Base-by-base conservation (phyloP, 495 filamentous ascomycete genomes). In the Amniculicola lignicola region DNA sequence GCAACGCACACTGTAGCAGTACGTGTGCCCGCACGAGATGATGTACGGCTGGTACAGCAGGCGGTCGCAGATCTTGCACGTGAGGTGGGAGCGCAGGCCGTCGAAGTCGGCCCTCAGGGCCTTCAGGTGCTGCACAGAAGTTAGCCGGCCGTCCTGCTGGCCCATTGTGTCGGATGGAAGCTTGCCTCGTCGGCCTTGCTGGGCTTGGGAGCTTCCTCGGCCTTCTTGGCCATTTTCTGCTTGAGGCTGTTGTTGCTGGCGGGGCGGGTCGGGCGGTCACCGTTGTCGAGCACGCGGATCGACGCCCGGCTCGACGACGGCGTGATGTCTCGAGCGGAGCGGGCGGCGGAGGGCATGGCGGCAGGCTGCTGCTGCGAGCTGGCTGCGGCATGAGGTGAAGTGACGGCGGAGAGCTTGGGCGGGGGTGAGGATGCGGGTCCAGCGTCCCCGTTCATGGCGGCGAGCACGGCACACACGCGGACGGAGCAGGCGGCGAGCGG, bases 21-120 rank as follows among this genome's bases (percentile, higher is more conserved):
- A 89, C 3, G 85, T 86, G 69, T 89, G 85, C 0, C 85, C 85
- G 60, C 85, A 89, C 35, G 79, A 77, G 35, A 86, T 77, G 16
- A 78, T 84, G 67, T 83, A 89, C 6, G 85, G 85, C 61, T 89
- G 85, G 70, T 86, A 88, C 11, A 89, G 72, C 25, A 85, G 77
- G 18, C 81, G 75, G 31, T 84, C 77, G 57, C 85, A 89, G 45
- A 89, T 83, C 45, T 83, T 82, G 68, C 85, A 89, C 44, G 80
- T 82, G 59, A 86, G 47, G 44, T 69, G 63, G 3, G 59, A 31
- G 35, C 69, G 65, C 18, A 73, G 63, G 43, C 54, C 53, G 50
- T 71, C 70, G 23, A 76, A 62, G 38, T 77, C 74, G 19, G 53
- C 51, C 41, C 70, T 70, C 29, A 72, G 56, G 16, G 62, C 64